These are phyloP conservation scores for Heliamphora ciliata DNA, from an alignment of 179 eudicot genomes.

Conservation along the genomic window DNA sequence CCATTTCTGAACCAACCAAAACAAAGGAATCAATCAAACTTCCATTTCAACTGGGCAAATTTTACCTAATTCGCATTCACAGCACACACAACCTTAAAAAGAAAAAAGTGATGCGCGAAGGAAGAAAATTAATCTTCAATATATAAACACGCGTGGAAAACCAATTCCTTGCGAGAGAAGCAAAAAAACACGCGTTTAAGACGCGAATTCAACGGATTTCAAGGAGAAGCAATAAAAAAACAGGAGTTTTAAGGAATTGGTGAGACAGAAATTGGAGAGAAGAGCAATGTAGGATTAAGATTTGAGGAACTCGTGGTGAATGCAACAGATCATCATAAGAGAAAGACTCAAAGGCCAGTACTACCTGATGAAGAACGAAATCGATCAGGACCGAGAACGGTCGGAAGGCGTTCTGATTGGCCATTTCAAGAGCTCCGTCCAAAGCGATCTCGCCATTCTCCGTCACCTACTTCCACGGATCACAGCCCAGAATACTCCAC, in stretches of 20 bases:
- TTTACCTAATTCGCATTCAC: background rate
- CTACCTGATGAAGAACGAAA: slow-evolving; percentile 10
- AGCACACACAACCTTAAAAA: background rate
- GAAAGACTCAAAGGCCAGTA: too few relatives aligned
- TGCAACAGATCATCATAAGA: background rate
- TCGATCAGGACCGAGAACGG: slow-evolving; percentile 1
- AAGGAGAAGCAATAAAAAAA: background rate
- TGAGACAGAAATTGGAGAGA: background rate
- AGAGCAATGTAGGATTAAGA: slow-evolving; percentile 5
- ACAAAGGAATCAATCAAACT: background rate
- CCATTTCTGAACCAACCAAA: slow-evolving; percentile 31
- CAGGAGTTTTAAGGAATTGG: background rate
- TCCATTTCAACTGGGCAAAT: background rate
- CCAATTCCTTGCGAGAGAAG: background rate
- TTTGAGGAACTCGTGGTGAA: background rate
- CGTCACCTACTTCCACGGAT: slow-evolving; percentile 20
- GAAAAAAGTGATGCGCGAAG: background rate
- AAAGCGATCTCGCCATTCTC: slow-evolving; percentile 17
- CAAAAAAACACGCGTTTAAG: background rate
- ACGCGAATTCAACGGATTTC: background rate
- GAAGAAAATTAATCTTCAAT: background rate
- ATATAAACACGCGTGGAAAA: background rate
- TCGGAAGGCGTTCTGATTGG: slow-evolving; percentile 8
- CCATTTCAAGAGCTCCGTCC: slow-evolving; percentile 17
- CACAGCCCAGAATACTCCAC: slow-evolving; percentile 12